Base-by-base conservation (phyloP, 176 grass and related monocot species). In the Oropetium thomaeum region DNA sequence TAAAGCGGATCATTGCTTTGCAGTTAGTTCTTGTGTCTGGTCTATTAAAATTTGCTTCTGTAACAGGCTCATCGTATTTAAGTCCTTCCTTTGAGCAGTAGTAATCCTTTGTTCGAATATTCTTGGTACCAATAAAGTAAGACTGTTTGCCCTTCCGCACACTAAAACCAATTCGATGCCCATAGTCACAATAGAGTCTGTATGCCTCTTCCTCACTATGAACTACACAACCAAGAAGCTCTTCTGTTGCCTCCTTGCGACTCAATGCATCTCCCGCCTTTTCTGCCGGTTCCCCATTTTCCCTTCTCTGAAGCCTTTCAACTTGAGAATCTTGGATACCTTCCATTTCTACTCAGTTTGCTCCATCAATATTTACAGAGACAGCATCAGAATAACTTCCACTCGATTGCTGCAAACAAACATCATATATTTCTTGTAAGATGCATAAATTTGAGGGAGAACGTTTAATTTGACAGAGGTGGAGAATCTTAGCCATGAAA, bases 71-170 rank as follows among this genome's bases (percentile, higher is more conserved):
- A 16, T 93, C 91, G n/a, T 90, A 90, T 37, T 93, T 93, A 81
- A 95, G 76, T 35, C 88, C 88, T 91, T 95, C 92, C 71, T 95
- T 95, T 13, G 92, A 95, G 92, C 92, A 95, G 60, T 95, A 95
- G 71, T 95, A 95, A 54, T 95, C 92, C 71, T 95, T 91, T 49
- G 92, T 88, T 30, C 88, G 85, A 51, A 95, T 90, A 59, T 86
- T 84, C 80, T 88, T 95, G 38, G 88, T 95, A 26, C 92, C 92
- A 28, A 91, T 85, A 65, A 91, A 95, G 76, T 95, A 95, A 49
- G 87, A 91, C 69, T 95, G 92, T 58, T 95, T 95, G 60, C 88
- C 92, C 82, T 91, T 95, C 17, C 92, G 92, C 41, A 95, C 92
- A 47, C 92, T 95, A 69, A 95, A 95, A 38, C 92, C 92, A 8